Percentiles rank a stretch among this genome's conserved stretches.
These are phyloP conservation scores for Heracleum sosnowskyi DNA, from an alignment of 129 eudicot species.

Conservation along the genomic window DNA sequence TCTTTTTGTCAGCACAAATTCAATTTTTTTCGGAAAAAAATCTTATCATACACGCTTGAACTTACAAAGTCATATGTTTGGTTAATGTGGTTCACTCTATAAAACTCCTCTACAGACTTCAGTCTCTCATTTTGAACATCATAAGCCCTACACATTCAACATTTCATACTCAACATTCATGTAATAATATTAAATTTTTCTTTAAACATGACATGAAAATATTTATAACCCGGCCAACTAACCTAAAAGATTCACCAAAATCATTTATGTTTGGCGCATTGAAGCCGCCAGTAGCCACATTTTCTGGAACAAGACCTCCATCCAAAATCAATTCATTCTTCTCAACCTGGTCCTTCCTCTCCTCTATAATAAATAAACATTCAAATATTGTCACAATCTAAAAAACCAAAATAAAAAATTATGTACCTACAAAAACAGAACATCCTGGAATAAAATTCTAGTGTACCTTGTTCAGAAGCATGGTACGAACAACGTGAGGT, in stretches of 20 bases:
- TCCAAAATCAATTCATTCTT: conserved; percentile 49
- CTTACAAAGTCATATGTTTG: conserved; percentile 86
- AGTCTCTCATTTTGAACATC: conserved; percentile 53
- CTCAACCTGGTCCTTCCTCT: conserved; percentile 24
- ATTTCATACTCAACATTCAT: background rate
- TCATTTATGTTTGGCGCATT: conserved; percentile 69
- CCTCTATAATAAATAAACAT: conserved; percentile 26
- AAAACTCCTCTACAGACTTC: conserved; percentile 66
- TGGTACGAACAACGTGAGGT: background rate
- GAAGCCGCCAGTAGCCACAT: conserved; percentile 34
- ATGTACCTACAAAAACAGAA: background rate
- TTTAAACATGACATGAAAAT: background rate
- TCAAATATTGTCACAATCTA: background rate
- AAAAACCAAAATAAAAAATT: background rate
- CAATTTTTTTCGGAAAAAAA: too few species aligned
- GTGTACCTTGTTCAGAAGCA: background rate
- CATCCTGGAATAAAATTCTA: background rate
- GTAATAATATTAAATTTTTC: too few species aligned
- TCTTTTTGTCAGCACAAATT: too few species aligned
- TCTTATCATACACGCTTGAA: background rate
- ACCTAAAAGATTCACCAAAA: conserved; percentile 75
- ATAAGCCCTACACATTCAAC: conserved; percentile 48
- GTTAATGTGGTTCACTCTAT: conserved; percentile 61
- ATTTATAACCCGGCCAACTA: background rate
- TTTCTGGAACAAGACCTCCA: conserved; percentile 54